Conservation (phyloP, 2,329 filamentous ascomycete species). For the Geoglossum cookeanum region DNA sequence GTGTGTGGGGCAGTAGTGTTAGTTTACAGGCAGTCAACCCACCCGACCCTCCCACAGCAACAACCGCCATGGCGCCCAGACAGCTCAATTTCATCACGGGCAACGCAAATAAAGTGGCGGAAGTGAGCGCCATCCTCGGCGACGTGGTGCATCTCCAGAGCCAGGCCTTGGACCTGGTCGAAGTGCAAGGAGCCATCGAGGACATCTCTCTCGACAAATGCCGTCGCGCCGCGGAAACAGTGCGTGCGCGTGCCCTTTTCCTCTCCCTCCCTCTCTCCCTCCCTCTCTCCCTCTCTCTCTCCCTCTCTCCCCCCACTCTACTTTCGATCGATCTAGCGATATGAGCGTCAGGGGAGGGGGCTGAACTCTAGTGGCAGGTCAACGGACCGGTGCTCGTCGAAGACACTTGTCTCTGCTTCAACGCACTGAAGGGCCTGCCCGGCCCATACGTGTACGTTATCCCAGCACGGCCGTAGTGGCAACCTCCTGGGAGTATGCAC, state of each 20-base stretch:
- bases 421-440: conserved; percentile 74
- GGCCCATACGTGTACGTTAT: conserved; percentile 76
- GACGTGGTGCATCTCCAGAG: conserved; percentile 52
- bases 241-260: conserved; percentile 23
- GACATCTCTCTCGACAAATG: conserved; percentile 85
- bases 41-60: too few species aligned
- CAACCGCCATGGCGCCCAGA: conserved; percentile 25
- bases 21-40: too few species aligned
- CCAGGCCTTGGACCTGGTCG: conserved; percentile 60
- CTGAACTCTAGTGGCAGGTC: conserved; percentile 30
- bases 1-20: too few species aligned
- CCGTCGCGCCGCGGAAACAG: conserved; percentile 56
- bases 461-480: neutral
- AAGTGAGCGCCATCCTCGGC: conserved; percentile 75
- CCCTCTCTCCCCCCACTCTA: too few species aligned
- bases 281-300: too few species aligned
- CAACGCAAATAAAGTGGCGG: conserved; percentile 82
- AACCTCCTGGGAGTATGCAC: too few species aligned
- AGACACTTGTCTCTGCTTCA: conserved; percentile 88
- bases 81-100: conserved; percentile 86
- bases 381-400: conserved; percentile 83
- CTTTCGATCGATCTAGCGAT: neutral
- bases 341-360: neutral
- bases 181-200: conserved; percentile 83
- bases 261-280: neutral